These are phyloP conservation scores for Galerina sulciceps DNA, from an alignment of 768 basidiomycete species.

Conservation along the genomic window DNA sequence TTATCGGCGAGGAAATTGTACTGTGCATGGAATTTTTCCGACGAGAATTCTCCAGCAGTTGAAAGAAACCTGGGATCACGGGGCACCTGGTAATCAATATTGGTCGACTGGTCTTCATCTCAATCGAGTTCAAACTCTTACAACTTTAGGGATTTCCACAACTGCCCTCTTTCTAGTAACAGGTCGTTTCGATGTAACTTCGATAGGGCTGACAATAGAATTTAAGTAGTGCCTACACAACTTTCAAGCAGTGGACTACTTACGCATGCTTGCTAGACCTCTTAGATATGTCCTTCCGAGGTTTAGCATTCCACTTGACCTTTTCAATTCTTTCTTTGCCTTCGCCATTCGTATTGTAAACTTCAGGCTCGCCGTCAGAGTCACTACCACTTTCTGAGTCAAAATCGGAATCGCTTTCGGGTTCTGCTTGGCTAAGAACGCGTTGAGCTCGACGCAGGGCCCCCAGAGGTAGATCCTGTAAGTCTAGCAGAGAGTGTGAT, in stretches of 20 bases:
- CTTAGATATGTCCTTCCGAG: conserved; percentile 54
- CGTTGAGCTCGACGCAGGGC: conserved; percentile 68
- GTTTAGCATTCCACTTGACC: conserved; percentile 45
- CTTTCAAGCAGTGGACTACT: conserved; percentile 32
- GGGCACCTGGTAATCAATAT: conserved; percentile 54
- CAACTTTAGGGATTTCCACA: conserved; percentile 68
- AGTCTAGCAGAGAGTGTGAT: conserved; percentile 40
- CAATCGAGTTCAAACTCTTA: conserved; percentile 35
- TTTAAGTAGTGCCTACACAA: not conserved
- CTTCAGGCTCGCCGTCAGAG: conserved; percentile 21
- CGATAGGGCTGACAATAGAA: conserved; percentile 61
- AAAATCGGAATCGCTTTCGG: conserved; percentile 42
- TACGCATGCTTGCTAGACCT: conserved; percentile 88
- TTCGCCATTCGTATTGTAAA: conserved; percentile 25
- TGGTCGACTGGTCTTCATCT: not conserved
- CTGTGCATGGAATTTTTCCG: conserved; percentile 64
- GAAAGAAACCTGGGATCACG: conserved; percentile 89
- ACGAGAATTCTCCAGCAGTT: conserved; percentile 69
- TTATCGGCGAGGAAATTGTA: conserved; percentile 78
- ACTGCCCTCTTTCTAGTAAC: conserved; percentile 75
- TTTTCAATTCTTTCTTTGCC: conserved; percentile 39
- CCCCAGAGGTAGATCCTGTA: conserved; percentile 66
- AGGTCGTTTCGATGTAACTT: conserved; percentile 84
- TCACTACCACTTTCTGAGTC: conserved; percentile 29
- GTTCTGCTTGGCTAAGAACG: conserved; percentile 46